These are phyloP conservation scores for Curvularia spicifera DNA, from an alignment of 2,329 filamentous ascomycete genomes.

Conservation along the genomic window DNA sequence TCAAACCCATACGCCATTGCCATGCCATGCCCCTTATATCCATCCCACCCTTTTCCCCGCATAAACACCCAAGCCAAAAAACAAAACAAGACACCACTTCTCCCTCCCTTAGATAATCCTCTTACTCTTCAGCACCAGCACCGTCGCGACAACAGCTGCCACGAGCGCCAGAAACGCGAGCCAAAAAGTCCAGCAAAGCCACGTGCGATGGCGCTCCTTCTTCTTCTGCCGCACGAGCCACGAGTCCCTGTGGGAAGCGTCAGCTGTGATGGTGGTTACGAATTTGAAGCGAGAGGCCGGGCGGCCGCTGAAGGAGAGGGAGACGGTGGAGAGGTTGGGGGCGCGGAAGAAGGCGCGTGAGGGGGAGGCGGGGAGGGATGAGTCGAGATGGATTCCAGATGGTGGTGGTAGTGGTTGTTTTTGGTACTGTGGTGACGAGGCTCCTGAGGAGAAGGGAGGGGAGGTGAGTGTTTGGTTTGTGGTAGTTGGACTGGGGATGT, in stretches of 20 bases:
- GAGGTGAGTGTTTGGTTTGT: neutral
- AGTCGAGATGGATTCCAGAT: neutral
- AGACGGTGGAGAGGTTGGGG: constrained; percentile 31
- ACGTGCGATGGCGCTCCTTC: constrained; percentile 56
- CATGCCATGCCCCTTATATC: too few species aligned
- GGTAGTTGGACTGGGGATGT: neutral
- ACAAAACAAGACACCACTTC: neutral
- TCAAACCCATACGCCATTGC: too few species aligned
- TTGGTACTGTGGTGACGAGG: neutral
- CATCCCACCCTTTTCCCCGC: too few species aligned
- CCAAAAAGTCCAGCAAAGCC: constrained; percentile 59
- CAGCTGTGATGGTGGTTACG: constrained; percentile 41
- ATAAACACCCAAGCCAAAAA: neutral
- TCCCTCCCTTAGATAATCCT: constrained; percentile 32
- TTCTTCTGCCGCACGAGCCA: constrained; percentile 61
- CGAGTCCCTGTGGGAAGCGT: constrained; percentile 52
- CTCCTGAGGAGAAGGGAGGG: neutral
- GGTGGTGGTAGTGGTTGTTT: neutral
- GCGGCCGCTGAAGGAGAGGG: constrained; percentile 35
- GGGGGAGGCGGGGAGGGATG: neutral
- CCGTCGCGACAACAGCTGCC: constrained; percentile 53
- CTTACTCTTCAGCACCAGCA: constrained; percentile 53
- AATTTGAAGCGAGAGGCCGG: constrained; percentile 39
- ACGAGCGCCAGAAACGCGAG: constrained; percentile 54
- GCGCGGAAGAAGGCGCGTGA: constrained; percentile 17